Evolutionary conservation across 2,329 filamentous ascomycete genomes (phyloP).

Genomic region (Penicillium sp.): DNA sequence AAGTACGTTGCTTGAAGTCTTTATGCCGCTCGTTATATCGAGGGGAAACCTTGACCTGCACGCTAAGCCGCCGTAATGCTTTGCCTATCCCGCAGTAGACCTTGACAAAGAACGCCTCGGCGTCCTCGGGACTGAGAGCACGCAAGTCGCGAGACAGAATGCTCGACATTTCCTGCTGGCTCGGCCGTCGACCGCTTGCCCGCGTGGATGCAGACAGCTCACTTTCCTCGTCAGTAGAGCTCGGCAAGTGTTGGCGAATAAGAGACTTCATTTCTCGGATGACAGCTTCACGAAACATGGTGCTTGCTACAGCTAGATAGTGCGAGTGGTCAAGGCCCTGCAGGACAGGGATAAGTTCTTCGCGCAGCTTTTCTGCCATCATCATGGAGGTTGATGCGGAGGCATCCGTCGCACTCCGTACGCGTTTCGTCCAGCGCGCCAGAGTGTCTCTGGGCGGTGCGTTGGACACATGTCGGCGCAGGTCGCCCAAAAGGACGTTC

Average conservation of each 20-base stretch:
- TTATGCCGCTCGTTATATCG: not conserved
- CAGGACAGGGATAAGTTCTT: not conserved
- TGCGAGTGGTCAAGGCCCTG: not conserved
- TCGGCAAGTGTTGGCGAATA: not conserved
- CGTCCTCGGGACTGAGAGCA: not conserved
- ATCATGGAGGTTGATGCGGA: not conserved
- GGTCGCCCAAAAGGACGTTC: not conserved
- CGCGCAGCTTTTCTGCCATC: not conserved
- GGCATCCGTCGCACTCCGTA: not conserved
- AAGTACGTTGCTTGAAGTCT: not conserved
- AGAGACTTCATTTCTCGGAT: not conserved
- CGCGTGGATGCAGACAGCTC: not conserved
- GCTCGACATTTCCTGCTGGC: not conserved
- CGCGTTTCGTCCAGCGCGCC: not conserved
- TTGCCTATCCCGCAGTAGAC: not conserved
- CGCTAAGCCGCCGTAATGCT: not conserved
- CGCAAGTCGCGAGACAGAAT: not conserved
- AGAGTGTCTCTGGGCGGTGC: not conserved
- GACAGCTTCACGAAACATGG: not conserved
- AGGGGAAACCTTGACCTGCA: not conserved
- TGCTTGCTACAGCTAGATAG: not conserved
- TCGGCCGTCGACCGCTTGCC: not conserved
- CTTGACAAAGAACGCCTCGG: not conserved
- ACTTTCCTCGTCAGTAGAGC: not conserved
- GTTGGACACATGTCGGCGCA: not conserved